Percentiles rank a stretch among this genome's conserved stretches.
phyloP scores from a whole-genome alignment of 2,329 filamentous ascomycete species.

The Talaromyces rugulosus region DNA sequence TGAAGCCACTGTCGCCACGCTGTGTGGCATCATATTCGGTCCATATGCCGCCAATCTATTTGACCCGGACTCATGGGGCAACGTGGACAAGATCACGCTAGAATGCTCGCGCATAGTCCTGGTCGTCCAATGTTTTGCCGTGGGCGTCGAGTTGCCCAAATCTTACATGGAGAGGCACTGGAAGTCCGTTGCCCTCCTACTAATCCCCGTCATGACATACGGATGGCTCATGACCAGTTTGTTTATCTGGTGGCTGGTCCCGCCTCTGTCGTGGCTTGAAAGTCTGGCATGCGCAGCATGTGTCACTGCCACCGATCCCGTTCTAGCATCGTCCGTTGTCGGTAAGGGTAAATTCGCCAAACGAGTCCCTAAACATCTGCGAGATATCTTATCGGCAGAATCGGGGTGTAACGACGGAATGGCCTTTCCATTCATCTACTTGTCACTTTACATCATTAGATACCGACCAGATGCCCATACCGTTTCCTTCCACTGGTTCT shows the following conservation, averaged over 20 bases:
- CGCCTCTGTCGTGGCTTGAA: conserved; percentile 79
- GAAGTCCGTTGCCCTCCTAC: conserved; percentile 81
- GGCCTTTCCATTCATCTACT: conserved; percentile 97
- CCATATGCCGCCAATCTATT: conserved; percentile 64
- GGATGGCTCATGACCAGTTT: conserved; percentile 81
- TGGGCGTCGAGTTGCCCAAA: conserved; percentile 66
- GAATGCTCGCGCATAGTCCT: conserved; percentile 69
- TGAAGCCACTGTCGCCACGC: conserved; percentile 84
- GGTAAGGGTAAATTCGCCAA: conserved; percentile 99
- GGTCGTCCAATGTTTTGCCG: conserved; percentile 69
- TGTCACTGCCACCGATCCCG: conserved; percentile 94
- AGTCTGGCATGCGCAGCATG: conserved; percentile 84
- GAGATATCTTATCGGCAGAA: conserved; percentile 91
- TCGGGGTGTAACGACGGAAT: conserved; percentile 99
- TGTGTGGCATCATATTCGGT: conserved; percentile 68
- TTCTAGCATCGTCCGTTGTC: conserved; percentile 93
- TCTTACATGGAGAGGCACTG: conserved; percentile 96
- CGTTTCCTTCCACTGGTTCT: conserved; percentile 81
- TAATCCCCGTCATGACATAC: conserved; percentile 95
- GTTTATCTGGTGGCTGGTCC: conserved; percentile 89
- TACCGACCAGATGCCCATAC: conserved; percentile 66
- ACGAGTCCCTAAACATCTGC: conserved; percentile 92
- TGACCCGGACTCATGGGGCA: conserved; percentile 59
- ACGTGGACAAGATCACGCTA: conserved; percentile 63
- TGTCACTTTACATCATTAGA: conserved; percentile 83